Evolutionary conservation across 306 rosid genomes (phyloP).

Genomic region (Citrullus amarus): DNA sequence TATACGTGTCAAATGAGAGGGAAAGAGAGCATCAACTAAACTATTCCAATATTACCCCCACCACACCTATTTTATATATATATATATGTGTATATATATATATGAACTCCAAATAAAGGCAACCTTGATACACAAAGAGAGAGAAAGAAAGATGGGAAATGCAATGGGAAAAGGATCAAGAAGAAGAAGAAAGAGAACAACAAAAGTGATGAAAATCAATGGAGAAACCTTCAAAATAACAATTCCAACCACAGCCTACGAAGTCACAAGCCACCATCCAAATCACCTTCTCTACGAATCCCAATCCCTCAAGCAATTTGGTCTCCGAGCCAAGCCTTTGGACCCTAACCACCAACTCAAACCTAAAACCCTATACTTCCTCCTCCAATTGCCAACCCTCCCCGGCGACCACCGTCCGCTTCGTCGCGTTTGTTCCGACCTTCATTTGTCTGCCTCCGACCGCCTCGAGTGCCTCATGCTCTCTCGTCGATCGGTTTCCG

Average conservation of each 20-base stretch:
- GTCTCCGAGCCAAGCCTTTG: slow-evolving; percentile 57
- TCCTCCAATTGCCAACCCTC: slow-evolving; percentile 39
- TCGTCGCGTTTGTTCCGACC: slow-evolving; percentile 44
- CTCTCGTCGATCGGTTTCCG: slow-evolving; percentile 55
- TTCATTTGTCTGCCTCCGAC: slow-evolving; percentile 51
- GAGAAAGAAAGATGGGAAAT: slow-evolving; percentile 48
- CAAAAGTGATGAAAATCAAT: slow-evolving; percentile 65
- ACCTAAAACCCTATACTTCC: slow-evolving; percentile 50
- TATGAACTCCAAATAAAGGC: background rate
- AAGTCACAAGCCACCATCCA: slow-evolving; percentile 48
- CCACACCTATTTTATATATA: background rate
- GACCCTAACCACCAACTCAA: slow-evolving; percentile 42
- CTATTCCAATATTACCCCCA: background rate
- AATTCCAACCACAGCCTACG: slow-evolving; percentile 43
- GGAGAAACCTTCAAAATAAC: slow-evolving; percentile 62
- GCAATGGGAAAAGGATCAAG: slow-evolving; percentile 24
- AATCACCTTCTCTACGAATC: slow-evolving; percentile 51
- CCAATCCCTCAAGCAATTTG: slow-evolving; percentile 40
- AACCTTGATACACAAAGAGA: background rate
- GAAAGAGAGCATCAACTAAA: background rate
- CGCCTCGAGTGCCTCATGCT: slow-evolving; percentile 71
- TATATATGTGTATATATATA: no score
- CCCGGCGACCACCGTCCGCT: background rate
- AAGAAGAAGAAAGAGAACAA: slow-evolving; percentile 35
- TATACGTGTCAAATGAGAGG: background rate